These are phyloP conservation scores for Rhododendron kiyosumense DNA, from an alignment of 148 eudicot species.

Conservation along the genomic window DNA sequence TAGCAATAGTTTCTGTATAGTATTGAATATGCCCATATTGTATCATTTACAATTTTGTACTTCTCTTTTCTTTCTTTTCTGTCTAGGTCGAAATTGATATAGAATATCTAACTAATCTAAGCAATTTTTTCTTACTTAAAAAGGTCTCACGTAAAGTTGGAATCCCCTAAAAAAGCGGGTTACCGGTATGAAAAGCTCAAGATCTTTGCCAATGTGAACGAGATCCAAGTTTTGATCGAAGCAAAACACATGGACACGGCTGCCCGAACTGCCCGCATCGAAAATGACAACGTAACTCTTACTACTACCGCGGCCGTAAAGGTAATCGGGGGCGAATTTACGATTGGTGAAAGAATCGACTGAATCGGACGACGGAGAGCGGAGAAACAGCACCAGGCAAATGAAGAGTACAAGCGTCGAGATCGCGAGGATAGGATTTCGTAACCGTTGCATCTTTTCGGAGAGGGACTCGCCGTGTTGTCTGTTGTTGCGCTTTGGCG, in stretches of 20 bases:
- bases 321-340: slow-evolving; percentile 31
- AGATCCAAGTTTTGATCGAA: slow-evolving; percentile 79
- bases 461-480: slow-evolving; percentile 44
- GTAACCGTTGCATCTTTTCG: slow-evolving; percentile 52
- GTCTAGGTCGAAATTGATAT: not conserved
- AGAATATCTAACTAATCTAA: not conserved
- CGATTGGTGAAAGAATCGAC: slow-evolving; percentile 23
- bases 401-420: slow-evolving; percentile 69
- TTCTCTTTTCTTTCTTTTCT: not conserved
- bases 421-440: slow-evolving; percentile 51
- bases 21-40: not conserved
- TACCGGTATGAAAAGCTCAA: slow-evolving; percentile 54
- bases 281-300: slow-evolving; percentile 73
- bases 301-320: not conserved
- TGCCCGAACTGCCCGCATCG: slow-evolving; percentile 96
- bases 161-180: not conserved
- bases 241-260: slow-evolving; percentile 92
- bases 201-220: slow-evolving; percentile 57
- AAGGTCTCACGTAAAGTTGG: not conserved
- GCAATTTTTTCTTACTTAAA: not conserved
- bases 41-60: not conserved
- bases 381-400: slow-evolving; percentile 44
- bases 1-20: not conserved
- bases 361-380: slow-evolving; percentile 15
- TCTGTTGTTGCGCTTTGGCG: slow-evolving; percentile 37